Evolutionary conservation across 352 stramenopile genomes (phyloP).

Genomic region (Phytopythium sindhum): DNA sequence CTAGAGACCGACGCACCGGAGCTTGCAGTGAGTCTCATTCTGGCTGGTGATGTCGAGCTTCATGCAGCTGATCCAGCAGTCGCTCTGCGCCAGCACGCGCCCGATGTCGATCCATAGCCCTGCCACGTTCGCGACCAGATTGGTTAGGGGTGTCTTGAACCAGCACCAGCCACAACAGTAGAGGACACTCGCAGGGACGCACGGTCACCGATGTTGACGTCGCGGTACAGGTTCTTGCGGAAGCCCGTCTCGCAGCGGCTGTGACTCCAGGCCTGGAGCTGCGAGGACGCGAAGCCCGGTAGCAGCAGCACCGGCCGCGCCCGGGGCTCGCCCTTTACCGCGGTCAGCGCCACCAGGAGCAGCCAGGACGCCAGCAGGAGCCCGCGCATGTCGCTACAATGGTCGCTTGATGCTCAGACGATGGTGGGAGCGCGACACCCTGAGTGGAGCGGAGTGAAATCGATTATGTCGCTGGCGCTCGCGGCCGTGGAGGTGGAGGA

Average conservation of each 20-base stretch:
- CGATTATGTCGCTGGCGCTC: neutral
- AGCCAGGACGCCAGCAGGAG: slow-evolving; percentile 3
- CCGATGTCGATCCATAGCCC: slow-evolving; percentile 72
- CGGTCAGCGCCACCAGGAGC: neutral
- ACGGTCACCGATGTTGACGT: slow-evolving; percentile 78
- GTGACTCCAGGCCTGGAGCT: slow-evolving; percentile 72
- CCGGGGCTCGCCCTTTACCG: slow-evolving; percentile 5
- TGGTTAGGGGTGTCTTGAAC: too few species aligned
- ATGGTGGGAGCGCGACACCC: too few species aligned
- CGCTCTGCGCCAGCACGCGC: slow-evolving; percentile 62
- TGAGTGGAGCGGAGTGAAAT: neutral
- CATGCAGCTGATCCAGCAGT: slow-evolving; percentile 80
- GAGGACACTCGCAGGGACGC: slow-evolving; percentile 11
- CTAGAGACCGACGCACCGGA: slow-evolving; percentile 36
- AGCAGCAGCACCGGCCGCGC: slow-evolving; percentile 69
- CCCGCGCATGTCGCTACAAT: slow-evolving; percentile 1
- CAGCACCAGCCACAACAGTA: neutral
- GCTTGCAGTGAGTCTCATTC: slow-evolving; percentile 68
- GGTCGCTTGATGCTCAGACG: too few species aligned
- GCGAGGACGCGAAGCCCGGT: slow-evolving; percentile 74
- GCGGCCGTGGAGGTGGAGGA: neutral
- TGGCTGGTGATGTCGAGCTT: slow-evolving; percentile 66
- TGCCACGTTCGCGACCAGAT: slow-evolving; percentile 4
- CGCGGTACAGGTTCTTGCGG: slow-evolving; percentile 73
- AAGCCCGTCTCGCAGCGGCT: slow-evolving; percentile 52